Evolutionary conservation across 129 eudicot genomes (phyloP).

Genomic region (Gnaphalium uliginosum): DNA sequence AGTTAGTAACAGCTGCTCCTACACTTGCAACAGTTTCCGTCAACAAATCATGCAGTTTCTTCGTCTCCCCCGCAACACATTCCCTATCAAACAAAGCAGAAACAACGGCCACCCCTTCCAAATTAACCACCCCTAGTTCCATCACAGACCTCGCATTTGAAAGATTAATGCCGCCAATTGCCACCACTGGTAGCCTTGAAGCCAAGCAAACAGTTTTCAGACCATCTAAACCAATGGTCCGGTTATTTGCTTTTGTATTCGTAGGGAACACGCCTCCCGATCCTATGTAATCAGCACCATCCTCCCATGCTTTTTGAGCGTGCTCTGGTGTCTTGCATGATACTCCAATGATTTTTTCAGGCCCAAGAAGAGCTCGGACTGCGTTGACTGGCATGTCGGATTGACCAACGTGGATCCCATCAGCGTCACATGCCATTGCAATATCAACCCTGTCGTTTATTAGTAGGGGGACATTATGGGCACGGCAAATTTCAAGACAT

Average conservation of each 20-base stretch:
- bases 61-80: conserved; percentile 52
- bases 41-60: conserved; percentile 44
- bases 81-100: conserved; percentile 89
- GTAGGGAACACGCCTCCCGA: conserved; percentile 93
- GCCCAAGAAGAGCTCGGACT: conserved; percentile 80
- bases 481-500: conserved; percentile 63
- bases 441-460: conserved; percentile 82
- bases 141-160: conserved; percentile 62
- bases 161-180: conserved; percentile 83
- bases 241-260: conserved; percentile 79
- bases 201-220: conserved; percentile 62
- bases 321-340: conserved; percentile 90
- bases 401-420: conserved; percentile 91
- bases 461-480: conserved; percentile 55
- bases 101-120: conserved; percentile 88
- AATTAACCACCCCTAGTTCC: conserved; percentile 55
- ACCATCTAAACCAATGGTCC: conserved; percentile 79
- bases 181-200: conserved; percentile 93
- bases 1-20: neutral
- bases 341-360: conserved; percentile 83
- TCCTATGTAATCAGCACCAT: conserved; percentile 90
- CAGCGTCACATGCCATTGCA: conserved; percentile 87
- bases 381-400: conserved; percentile 78
- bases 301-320: conserved; percentile 70
- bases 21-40: conserved; percentile 31